phyloP scores from a whole-genome alignment of 2,329 filamentous ascomycete species.

The Blastomyces silverae region DNA sequence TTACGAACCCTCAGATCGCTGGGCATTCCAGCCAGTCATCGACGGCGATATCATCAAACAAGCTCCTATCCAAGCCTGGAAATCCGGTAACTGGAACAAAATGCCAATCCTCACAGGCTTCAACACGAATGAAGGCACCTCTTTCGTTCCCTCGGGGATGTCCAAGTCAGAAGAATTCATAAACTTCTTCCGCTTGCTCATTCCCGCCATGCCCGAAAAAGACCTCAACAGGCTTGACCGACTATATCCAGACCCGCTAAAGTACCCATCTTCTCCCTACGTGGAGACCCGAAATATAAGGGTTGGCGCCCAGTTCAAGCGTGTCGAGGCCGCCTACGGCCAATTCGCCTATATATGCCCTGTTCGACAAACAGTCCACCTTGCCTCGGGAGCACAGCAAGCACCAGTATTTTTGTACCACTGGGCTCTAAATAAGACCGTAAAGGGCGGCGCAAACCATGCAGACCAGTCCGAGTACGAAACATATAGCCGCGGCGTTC shows the following conservation, averaged over 20 bases:
- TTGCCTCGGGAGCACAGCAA: constrained; percentile 30
- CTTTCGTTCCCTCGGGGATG: constrained; percentile 53
- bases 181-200: constrained; percentile 54
- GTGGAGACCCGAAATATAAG: constrained; percentile 26
- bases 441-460: constrained; percentile 44
- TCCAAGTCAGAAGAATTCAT: constrained; percentile 49
- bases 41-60: constrained; percentile 55
- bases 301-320: constrained; percentile 49
- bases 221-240: constrained; percentile 52
- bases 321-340: constrained; percentile 44
- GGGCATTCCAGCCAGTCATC: constrained; percentile 63
- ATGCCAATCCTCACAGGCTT: constrained; percentile 63
- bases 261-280: constrained; percentile 39
- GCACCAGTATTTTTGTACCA: constrained; percentile 48
- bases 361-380: constrained; percentile 42
- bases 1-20: constrained; percentile 44
- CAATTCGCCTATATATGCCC: constrained; percentile 48
- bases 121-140: constrained; percentile 61
- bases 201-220: constrained; percentile 49
- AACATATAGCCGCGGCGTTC: constrained; percentile 35
- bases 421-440: constrained; percentile 46
- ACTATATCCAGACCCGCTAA: constrained; percentile 57
- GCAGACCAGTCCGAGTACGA: constrained; percentile 48
- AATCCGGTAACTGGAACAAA: constrained; percentile 47
- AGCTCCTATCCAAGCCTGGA: constrained; percentile 56